These are phyloP conservation scores for Ophiocordyceps robertsii DNA, from an alignment of 2,329 filamentous ascomycete genomes.

Conservation along the genomic window DNA sequence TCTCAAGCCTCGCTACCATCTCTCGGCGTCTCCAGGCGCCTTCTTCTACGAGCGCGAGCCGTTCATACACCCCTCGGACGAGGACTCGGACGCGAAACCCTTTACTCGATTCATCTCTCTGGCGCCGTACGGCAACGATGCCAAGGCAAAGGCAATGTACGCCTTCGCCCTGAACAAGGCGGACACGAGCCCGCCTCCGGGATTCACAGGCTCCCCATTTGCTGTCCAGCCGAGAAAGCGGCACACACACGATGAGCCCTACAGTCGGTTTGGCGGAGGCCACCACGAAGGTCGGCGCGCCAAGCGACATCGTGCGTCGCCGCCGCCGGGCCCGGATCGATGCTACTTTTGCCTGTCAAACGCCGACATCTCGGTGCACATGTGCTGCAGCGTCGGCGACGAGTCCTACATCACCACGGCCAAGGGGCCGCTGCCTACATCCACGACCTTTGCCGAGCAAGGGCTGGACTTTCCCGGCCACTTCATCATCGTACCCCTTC, in stretches of 20 bases:
- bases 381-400: constrained; percentile 79
- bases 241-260: constrained; percentile 29
- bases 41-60: constrained; percentile 86
- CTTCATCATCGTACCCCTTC: constrained; percentile 79
- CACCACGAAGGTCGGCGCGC: constrained; percentile 29
- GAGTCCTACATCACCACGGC: constrained; percentile 83
- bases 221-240: constrained; percentile 45
- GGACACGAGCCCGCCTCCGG: constrained; percentile 50
- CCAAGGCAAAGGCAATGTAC: constrained; percentile 71
- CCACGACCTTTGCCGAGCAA: constrained; percentile 49
- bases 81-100: constrained; percentile 34
- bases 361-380: constrained; percentile 67
- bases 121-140: constrained; percentile 60
- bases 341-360: constrained; percentile 97
- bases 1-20: constrained; percentile 85
- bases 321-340: constrained; percentile 57
- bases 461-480: constrained; percentile 69
- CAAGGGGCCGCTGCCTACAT: constrained; percentile 72
- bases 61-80: constrained; percentile 56
- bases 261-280: constrained; percentile 39
- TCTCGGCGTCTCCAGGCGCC: constrained; percentile 50
- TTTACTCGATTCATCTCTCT: constrained; percentile 87
- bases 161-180: constrained; percentile 60
- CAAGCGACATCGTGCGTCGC: constrained; percentile 32
- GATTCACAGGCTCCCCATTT: constrained; percentile 67